Conservation (phyloP, 805 yeast genomes). For the Pichia kluyveri region DNA sequence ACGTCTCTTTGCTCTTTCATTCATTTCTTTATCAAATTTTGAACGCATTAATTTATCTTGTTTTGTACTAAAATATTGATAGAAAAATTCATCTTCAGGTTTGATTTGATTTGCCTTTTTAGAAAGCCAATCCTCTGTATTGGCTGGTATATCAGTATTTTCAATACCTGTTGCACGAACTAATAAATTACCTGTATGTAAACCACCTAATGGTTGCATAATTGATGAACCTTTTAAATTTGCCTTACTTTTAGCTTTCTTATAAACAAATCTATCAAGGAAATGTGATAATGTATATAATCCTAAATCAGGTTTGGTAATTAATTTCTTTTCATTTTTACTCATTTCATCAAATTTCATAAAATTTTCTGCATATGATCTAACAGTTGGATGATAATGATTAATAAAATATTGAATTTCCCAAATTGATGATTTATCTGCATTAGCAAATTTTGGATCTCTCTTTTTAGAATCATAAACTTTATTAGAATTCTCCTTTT, state of each 20-base stretch:
- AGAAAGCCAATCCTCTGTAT: slow-evolving; percentile 76
- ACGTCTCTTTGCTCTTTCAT: slow-evolving; percentile 33
- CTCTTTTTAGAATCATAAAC: slow-evolving; percentile 78
- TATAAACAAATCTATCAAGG: slow-evolving; percentile 91
- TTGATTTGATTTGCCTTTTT: slow-evolving; percentile 55
- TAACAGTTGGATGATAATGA: slow-evolving; percentile 91
- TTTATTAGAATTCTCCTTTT: slow-evolving; percentile 3
- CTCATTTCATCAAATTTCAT: slow-evolving; percentile 33
- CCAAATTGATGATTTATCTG: slow-evolving; percentile 77
- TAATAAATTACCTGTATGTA: slow-evolving; percentile 59
- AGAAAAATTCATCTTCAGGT: slow-evolving; percentile 85
- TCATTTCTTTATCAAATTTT: slow-evolving; percentile 34
- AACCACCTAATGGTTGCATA: slow-evolving; percentile 95
- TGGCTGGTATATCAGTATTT: slow-evolving; percentile 50
- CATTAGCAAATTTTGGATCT: slow-evolving; percentile 90
- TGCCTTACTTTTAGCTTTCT: slow-evolving; percentile 76
- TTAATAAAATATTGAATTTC: slow-evolving; percentile 64
- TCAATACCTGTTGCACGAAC: slow-evolving; percentile 47
- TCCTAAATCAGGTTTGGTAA: slow-evolving; percentile 81
- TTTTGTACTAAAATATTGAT: slow-evolving; percentile 69
- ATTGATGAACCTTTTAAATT: slow-evolving; percentile 79
- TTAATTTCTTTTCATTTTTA: slow-evolving; percentile 10
- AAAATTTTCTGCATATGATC: slow-evolving; percentile 65
- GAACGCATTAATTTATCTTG: slow-evolving; percentile 33
- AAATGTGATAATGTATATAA: slow-evolving; percentile 82